These are phyloP conservation scores for Mesembryanthemum crystallinum DNA, from an alignment of 148 eudicot species.

Conservation along the genomic window DNA sequence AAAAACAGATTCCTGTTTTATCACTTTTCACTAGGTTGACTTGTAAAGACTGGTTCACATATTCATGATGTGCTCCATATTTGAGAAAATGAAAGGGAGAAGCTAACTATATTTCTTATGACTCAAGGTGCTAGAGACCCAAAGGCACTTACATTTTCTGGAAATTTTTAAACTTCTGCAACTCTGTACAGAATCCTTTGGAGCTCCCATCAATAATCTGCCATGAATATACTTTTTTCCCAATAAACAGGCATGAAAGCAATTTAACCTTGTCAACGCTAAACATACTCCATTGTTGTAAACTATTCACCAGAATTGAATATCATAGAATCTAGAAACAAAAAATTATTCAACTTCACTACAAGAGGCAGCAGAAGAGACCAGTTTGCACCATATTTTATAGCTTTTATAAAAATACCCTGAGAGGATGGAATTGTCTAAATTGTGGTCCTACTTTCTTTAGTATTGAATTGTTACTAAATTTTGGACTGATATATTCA, in stretches of 20 bases:
- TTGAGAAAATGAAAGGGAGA: too few relatives aligned
- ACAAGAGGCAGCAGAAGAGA: not conserved
- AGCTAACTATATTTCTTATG: too few relatives aligned
- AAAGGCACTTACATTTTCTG: too few relatives aligned
- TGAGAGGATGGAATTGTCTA: not conserved
- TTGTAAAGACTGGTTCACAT: not conserved
- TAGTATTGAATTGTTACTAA: not conserved
- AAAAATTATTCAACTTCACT: conserved; percentile 3
- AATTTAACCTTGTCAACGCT: not conserved
- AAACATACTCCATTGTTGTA: not conserved
- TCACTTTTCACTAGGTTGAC: not conserved
- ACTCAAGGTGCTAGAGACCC: too few relatives aligned
- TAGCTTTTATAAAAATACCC: not conserved
- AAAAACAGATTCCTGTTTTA: not conserved
- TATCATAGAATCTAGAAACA: not conserved
- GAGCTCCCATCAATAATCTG: not conserved
- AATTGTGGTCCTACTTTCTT: not conserved
- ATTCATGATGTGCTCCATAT: too few relatives aligned
- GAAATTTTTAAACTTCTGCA: too few relatives aligned
- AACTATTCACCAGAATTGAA: not conserved
- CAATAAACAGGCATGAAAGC: not conserved
- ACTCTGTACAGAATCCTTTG: not conserved
- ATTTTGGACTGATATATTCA: too few relatives aligned
- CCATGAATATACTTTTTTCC: not conserved
- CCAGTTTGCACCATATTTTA: not conserved